Evolutionary conservation across 1,284 basidiomycete genomes (phyloP), one percentile per base, ranked within the genome.

Genomic region (Papiliotrema fonsecae): DNA sequence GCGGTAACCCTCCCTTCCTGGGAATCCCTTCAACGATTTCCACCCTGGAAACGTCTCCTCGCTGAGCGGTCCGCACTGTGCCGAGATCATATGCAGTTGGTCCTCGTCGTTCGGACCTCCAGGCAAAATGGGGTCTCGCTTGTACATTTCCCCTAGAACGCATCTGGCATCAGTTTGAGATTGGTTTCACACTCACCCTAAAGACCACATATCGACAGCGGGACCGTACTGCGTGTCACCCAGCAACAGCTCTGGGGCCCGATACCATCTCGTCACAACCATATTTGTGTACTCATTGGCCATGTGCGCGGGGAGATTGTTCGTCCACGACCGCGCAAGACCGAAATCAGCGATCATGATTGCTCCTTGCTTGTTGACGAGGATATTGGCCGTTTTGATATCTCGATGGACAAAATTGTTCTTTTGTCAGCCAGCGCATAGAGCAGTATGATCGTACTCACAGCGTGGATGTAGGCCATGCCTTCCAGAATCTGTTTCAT

Each of bases 201-300:
- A 83, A n/a, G 93, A 92, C 96, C 94, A 99, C 69, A 98, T 85
- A 72, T 99, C 94, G 43, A 99, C 86, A 56, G 92, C 88, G 0
- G 89, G 88, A 4, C 89, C 89, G 65, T 98, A 98, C 57, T 87
- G 81, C 42, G 84, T 79, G 30, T 89, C 86, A 35, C 94, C 93
- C 4, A 97, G 79, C 16, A 98, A 77, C 2, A 99, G 77, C 75
- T 99, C 94, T 0, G 96, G 94, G 5, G 96, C 93, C 26, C 96
- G 83, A 68, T 98, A 98, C 94, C 96, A 98, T 37, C 93, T 78
- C 9, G 94, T 98, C n/a, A 98, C 94, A 24, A 98, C 96, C 73
- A 91, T 96, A 64, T 94, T 94, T 1, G 96, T 99, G 69, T 97
- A 97, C 68, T 86, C 74, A 47, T 78, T 78, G 24, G 68, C 73